Percentiles rank a stretch among this genome's conserved stretches.
Conservation (phyloP, 176 grass and related monocot genomes). For the Triticum urartu region DNA sequence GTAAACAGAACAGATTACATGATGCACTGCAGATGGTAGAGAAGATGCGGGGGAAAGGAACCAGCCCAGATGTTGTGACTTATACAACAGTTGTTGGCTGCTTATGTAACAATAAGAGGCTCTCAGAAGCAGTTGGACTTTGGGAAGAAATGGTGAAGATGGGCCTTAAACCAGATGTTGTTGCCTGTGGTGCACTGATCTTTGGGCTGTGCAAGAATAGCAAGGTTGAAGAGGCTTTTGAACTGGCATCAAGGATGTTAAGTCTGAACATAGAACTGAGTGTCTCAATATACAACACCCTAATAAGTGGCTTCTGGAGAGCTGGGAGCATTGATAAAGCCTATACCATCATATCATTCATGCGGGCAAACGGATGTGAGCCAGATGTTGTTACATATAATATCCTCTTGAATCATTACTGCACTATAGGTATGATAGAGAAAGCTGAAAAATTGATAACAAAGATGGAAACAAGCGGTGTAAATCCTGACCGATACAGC, state of each 20-base stretch:
- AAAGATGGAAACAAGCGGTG: slow-evolving; percentile 55
- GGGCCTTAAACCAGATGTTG: slow-evolving; percentile 51
- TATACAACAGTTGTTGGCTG: slow-evolving; percentile 56
- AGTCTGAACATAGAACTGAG: slow-evolving; percentile 58
- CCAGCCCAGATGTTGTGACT: slow-evolving; percentile 58
- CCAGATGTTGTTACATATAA: slow-evolving; percentile 61
- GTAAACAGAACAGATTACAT: slow-evolving; percentile 49
- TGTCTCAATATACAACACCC: slow-evolving; percentile 58
- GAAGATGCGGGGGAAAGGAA: slow-evolving; percentile 47
- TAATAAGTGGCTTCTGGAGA: slow-evolving; percentile 76
- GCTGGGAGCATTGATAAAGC: slow-evolving; percentile 50
- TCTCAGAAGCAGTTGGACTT: slow-evolving; percentile 48
- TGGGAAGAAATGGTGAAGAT: slow-evolving; percentile 65
- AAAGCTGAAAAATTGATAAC: slow-evolving; percentile 47
- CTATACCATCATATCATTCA: slow-evolving; percentile 56
- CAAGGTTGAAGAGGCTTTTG: slow-evolving; percentile 65
- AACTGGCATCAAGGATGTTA: slow-evolving; percentile 52
- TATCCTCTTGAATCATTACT: slow-evolving; percentile 51
- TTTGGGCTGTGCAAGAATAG: slow-evolving; percentile 59
- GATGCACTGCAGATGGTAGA: slow-evolving; percentile 58
- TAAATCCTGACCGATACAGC: slow-evolving; percentile 65
- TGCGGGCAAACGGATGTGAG: slow-evolving; percentile 42
- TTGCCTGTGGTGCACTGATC: slow-evolving; percentile 57
- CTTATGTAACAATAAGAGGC: slow-evolving; percentile 46
- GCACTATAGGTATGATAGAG: slow-evolving; percentile 38